Percentiles rank a stretch among this genome's conserved stretches.
These are phyloP conservation scores for Suillus sp. DNA, from an alignment of 768 basidiomycete species.

Conservation along the genomic window DNA sequence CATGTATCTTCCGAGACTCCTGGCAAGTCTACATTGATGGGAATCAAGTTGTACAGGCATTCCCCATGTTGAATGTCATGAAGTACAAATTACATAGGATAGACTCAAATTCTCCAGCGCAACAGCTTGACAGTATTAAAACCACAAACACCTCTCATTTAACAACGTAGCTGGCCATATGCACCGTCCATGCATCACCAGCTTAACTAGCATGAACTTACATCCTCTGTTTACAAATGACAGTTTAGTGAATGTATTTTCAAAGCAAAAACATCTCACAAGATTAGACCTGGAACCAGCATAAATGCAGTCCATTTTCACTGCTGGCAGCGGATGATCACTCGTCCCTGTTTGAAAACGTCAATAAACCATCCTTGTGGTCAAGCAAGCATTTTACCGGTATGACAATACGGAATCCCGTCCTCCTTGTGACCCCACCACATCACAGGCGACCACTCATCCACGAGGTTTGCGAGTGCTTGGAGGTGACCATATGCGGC, in stretches of 20 bases:
- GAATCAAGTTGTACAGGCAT: no score
- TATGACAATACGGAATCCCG: slow-evolving; percentile 15
- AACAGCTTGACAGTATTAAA: background rate
- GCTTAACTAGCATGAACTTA: background rate
- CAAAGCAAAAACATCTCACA: background rate
- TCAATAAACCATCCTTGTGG: background rate
- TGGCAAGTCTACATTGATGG: no score
- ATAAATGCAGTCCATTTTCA: background rate
- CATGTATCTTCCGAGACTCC: no score
- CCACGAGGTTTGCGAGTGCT: slow-evolving; percentile 37
- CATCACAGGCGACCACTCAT: slow-evolving; percentile 37
- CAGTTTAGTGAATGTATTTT: background rate
- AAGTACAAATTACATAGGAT: no score
- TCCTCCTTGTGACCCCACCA: slow-evolving; percentile 32
- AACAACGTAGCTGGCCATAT: background rate
- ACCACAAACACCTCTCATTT: background rate
- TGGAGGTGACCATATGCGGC: slow-evolving; percentile 37
- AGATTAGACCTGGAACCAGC: background rate
- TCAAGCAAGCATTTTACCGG: slow-evolving; percentile 17
- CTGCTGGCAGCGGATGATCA: background rate
- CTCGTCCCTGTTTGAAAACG: background rate
- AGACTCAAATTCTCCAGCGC: background rate
- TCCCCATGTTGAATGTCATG: no score
- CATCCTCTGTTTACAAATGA: background rate
- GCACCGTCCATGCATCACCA: background rate